phyloP scores from a whole-genome alignment of 441 rosid genomes.

The Aquilaria agallochum region DNA sequence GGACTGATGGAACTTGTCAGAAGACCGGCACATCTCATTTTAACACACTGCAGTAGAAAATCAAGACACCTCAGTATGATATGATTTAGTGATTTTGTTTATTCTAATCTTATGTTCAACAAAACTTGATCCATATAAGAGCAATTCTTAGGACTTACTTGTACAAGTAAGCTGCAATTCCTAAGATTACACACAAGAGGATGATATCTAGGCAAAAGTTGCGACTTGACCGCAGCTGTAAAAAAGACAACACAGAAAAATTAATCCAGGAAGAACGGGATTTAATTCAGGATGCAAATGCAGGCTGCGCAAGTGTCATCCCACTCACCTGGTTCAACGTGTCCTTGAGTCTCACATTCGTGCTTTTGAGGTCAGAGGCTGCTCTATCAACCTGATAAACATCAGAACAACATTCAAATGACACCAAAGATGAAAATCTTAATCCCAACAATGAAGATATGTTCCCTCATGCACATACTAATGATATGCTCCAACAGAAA shows the following conservation, averaged over 20 bases:
- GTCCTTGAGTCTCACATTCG: conserved; percentile 53
- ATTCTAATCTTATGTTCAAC: not conserved
- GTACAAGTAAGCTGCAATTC: conserved; percentile 63
- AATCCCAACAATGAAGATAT: too few species aligned
- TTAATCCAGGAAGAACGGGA: not conserved
- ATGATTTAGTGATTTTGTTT: not conserved
- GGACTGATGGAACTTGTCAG: conserved; percentile 1
- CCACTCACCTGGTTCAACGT: conserved; percentile 42
- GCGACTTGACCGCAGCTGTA: conserved; percentile 56
- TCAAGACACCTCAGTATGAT: not conserved
- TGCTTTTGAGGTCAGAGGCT: conserved; percentile 43
- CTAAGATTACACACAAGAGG: conserved; percentile 48
- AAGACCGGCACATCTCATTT: conserved; percentile 21
- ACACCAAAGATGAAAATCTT: too few species aligned
- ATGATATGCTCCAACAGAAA: not conserved
- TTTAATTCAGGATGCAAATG: not conserved
- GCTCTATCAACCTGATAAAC: conserved; percentile 48
- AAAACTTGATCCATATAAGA: too few species aligned
- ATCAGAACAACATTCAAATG: conserved; percentile 3
- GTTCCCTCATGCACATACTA: too few species aligned
- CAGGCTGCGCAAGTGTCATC: not conserved
- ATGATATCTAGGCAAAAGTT: conserved; percentile 62
- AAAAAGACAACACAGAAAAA: conserved; percentile 3
- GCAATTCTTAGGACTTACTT: conserved; percentile 29
- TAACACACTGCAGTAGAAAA: conserved; percentile 31